Evolutionary conservation across 1,139 yeast species (phyloP), one percentile per base, ranked within the genome.

Genomic region (Taphrina sp.): DNA sequence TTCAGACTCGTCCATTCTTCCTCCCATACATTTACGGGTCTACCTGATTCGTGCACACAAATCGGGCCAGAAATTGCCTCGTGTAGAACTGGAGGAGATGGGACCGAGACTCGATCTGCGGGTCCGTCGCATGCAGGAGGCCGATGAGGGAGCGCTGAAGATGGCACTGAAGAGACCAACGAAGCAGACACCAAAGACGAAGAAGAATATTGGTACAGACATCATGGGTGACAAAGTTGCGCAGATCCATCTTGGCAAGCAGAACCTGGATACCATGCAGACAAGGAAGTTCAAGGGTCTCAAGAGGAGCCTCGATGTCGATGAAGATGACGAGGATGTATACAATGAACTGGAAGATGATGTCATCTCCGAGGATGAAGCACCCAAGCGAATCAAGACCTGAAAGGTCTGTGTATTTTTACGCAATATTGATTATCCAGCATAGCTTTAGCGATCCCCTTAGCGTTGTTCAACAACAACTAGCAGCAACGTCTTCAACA

Each of bases 231-330:
- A 92, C 72, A 89, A 92, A 81, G 80, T 92, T 62, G 99, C 96
- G 63, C 87, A 92, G 73, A 81, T 92, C 65, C 98, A 92, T 70
- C 85, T 92, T 71, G 97, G 96, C 72, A 84, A 84, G 71, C 99
- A 92, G 76, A 97, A 92, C 70, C 76, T 94, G 70, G 77, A 80
- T 68, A 84, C 83, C 70, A 73, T 92, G 69, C 98, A 92, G 73
- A 90, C 98, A 10, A 82, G 98, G 74, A 92, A 92, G 81, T 87
- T 92, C 96, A 94, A 94, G 78, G 99, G 98, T 69, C 78, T 92
- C 68, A 94, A 94, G 75, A 76, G 88, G 58, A 82, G 78, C 69
- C 89, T 76, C 64, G 96, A 88, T 67, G 96, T 88, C 71, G 72
- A 69, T 14, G 73, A 70, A n/a, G 84, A 76, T 37, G 84, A 78